Evolutionary conservation across 352 stramenopile genomes (phyloP), one percentile per base, ranked within the genome.

Genomic region (Saprolegnia diclina): DNA sequence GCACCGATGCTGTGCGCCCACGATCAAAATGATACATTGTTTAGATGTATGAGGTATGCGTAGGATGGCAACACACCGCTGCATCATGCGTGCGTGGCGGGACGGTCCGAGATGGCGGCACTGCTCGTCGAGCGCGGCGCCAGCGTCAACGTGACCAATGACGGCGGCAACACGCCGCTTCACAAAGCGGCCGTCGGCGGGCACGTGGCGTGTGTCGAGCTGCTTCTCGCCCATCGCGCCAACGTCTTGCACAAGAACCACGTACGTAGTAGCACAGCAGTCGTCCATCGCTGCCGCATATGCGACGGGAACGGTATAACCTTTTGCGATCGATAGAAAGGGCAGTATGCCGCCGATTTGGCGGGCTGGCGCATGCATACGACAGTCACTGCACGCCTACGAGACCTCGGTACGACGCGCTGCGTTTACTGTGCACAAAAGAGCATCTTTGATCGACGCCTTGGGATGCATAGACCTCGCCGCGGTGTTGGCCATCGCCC

Each of bases 61-160:
- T 35, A 35, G 56, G 38, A 66, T 22, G 57, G 57, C 4, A 66
- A 66, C 44, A 66, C 57, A 3, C 57, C 87, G 26, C 69, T 95
- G 11, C 88, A 96, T 55, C 88, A 96, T 73, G 85, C 88, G 5
- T 78, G 83, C 26, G 94, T 94, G 72, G 82, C 90, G 73, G 79
- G 81, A 24, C 76, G 81, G 0, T 44, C 90, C 44, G 62, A 73
- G 2, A 75, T 91, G 22, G 76, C 89, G 5, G 72, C 77, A 37
- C 75, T 76, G 0, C 78, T 97, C 11, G 67, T 97, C 18, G 81
- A 92, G 46, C 73, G 89, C 29, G 87, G 88, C 26, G 83, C 79
- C 24, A 80, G 82, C 64, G 76, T 89, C n/a, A 87, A 95, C 14
- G 76, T 77, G 26, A 85, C 81, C 50, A 88, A 96, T 76, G 86